A percentile compares a stretch with the other conserved stretches of the same genome.
Evolutionary conservation across 2,329 filamentous ascomycete genomes (phyloP).

Genomic region (Xylariaceae sp.): DNA sequence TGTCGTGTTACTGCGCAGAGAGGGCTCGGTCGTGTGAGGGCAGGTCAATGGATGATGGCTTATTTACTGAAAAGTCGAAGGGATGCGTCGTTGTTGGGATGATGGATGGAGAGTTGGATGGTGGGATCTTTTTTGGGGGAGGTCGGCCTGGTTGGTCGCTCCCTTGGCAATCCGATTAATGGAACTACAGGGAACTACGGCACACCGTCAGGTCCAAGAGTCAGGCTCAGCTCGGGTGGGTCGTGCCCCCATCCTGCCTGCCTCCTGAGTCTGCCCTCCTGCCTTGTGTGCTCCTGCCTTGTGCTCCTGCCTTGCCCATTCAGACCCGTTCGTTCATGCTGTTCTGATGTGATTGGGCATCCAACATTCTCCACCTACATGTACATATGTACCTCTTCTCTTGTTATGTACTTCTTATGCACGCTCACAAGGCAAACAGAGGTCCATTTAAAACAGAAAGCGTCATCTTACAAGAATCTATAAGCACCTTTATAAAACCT

Average conservation of each 20-base stretch:
- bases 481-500: too few relatives aligned
- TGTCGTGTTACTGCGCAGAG: not conserved
- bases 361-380: not conserved
- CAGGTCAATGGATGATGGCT: conserved; percentile 12
- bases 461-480: too few relatives aligned
- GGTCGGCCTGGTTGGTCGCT: not conserved
- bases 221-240: conserved; percentile 15
- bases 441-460: too few relatives aligned
- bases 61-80: conserved; percentile 6
- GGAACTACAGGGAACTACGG: too few relatives aligned
- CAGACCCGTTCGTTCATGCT: not conserved
- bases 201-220: too few relatives aligned
- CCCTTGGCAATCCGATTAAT: too few relatives aligned
- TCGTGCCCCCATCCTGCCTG: not conserved
- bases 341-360: not conserved
- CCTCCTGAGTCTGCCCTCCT: too few relatives aligned
- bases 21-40: not conserved
- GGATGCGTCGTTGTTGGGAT: conserved; percentile 14
- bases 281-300: not conserved
- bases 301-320: too few relatives aligned
- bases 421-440: too few relatives aligned
- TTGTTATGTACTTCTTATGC: too few relatives aligned
- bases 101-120: not conserved
- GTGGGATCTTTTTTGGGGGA: conserved; percentile 4
- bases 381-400: too few relatives aligned